These are phyloP conservation scores for Scenedesmus sp. DNA, from an alignment of 163 green algal genomes.

Conservation along the genomic window DNA sequence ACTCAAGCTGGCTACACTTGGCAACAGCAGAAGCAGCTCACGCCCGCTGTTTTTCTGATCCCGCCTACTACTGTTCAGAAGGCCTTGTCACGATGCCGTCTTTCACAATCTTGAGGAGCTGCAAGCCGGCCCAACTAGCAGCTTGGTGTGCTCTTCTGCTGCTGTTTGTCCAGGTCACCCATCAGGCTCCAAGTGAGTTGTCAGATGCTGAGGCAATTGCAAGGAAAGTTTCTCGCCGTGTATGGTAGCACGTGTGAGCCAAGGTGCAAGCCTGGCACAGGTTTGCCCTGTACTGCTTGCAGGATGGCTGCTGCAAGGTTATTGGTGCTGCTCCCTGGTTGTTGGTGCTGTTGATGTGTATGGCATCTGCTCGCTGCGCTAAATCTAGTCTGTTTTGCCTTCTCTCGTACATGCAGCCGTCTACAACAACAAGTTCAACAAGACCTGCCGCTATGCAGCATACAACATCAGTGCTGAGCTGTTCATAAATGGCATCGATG, in stretches of 20 bases:
- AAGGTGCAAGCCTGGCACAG: not conserved
- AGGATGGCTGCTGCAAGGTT: not conserved
- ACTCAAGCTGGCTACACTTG: not conserved
- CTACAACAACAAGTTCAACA: slow-evolving; percentile 48
- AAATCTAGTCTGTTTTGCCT: not conserved
- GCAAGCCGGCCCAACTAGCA: not conserved
- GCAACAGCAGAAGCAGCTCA: not conserved
- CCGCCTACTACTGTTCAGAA: not conserved
- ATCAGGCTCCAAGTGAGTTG: not conserved
- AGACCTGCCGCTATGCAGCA: slow-evolving; percentile 42
- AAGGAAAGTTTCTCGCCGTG: not conserved
- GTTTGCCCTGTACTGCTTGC: not conserved
- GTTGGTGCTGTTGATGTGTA: not conserved
- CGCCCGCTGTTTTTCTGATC: not conserved
- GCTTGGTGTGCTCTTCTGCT: not conserved
- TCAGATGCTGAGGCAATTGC: not conserved
- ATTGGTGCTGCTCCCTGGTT: not conserved
- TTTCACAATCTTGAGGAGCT: not conserved
- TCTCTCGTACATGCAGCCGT: not conserved
- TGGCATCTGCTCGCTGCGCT: not conserved
- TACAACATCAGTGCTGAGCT: slow-evolving; percentile 25
- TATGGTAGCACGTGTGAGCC: not conserved
- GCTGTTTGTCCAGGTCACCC: slow-evolving; percentile 2
- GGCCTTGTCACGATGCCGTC: not conserved
- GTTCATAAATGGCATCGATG: slow-evolving; percentile 38